Base-by-base conservation (phyloP, 1,139 yeast genomes). In the Meyerozyma smithsonii region DNA sequence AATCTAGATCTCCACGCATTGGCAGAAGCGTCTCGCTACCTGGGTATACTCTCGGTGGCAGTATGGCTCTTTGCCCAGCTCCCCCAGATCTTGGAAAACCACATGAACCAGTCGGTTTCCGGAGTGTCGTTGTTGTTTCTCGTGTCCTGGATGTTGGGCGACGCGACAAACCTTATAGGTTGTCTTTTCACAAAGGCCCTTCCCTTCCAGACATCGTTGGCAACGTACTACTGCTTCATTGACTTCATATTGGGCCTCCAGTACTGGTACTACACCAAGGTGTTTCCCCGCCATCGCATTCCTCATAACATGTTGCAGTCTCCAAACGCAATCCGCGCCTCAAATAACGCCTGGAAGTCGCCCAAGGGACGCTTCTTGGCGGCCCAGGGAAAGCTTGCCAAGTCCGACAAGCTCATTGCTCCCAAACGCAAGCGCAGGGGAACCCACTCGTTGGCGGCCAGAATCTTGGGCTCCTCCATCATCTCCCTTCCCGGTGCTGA, bases 51-150 rank as follows among this genome's bases (percentile, higher is more conserved):
- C 17, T 45, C 49, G 28, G 30, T 49, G 17, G 36, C 36, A 14
- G 45, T 46, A 7, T 57, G 61, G 61, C 52, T 57, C 15, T 56
- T 57, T 48, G 61, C 61, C 10, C 61, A 57, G 45, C 47, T 57
- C 8, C 61, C 61, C n/a, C 61, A 57, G 38, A 54, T 57, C 32
- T 47, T 56, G 18, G 60, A 57, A 28, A 57, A 57, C 47, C 54
- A 57, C 36, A 35, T 50, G 33, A 55, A 57, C 42, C 49, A 51
- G 38, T 50, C 55, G n/a, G 61, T 58, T 11, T 48, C 47, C 16
- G 62, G 62, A 0, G 54, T 58, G 3, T 55, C 59, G 19, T 42
- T 48, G 2, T 35, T 49, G 17, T 58, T 57, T 36, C 42, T 57
- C 35, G 42, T 43, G 17, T 55, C 57, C 45, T 57, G 61, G 61